Evolutionary conservation across 1,139 yeast genomes (phyloP), one percentile per base, ranked within the genome.

Genomic region (Tardiomyces blankii): DNA sequence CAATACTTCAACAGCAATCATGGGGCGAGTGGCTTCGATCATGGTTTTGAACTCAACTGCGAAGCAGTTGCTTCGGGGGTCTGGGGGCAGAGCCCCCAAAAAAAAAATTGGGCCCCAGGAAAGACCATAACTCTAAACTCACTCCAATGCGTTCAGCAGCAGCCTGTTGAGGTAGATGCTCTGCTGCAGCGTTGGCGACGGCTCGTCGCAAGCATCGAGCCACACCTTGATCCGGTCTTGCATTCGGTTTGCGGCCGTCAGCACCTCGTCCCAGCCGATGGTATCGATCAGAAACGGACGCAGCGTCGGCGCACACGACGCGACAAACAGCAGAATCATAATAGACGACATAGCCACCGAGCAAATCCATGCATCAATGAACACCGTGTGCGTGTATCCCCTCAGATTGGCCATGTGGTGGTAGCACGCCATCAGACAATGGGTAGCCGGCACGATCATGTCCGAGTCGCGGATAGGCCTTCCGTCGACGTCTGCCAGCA

Each of bases 281-380:
- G 47, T 39, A 27, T 42, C 44, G 28, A 18, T 12, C 28, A 49
- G 19, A 35, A 23, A 44, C n/a, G 25, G 27, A 11, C 46, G 39
- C 2, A 49, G 44, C 14, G 42, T 23, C 27, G 44, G 43, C 1
- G 51, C 39, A 13, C 42, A 19, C 14, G 39, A 27, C 7, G 50
- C 48, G 46, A 50, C 49, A 27, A 42, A 45, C 6, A 50, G 40
- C 14, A 50, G 44, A 11, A 48, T 43, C 43, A 49, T 44, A 16
- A 46, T 43, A 12, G 44, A 39, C 2, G 48, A 39, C 52, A 50
- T 49, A 2, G 52, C 42, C 28, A 50, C 35, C 6, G 53, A 45
- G 42, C 52, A 50, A 18, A 51, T 49, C 53, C 53, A 51, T 2
- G 53, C 38, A 41, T 51, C 54, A 18, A 47, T 49, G 28, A 51